Base-by-base conservation (phyloP, 169 alveolate genomes). In the Cryptosporidium sp. region DNA sequence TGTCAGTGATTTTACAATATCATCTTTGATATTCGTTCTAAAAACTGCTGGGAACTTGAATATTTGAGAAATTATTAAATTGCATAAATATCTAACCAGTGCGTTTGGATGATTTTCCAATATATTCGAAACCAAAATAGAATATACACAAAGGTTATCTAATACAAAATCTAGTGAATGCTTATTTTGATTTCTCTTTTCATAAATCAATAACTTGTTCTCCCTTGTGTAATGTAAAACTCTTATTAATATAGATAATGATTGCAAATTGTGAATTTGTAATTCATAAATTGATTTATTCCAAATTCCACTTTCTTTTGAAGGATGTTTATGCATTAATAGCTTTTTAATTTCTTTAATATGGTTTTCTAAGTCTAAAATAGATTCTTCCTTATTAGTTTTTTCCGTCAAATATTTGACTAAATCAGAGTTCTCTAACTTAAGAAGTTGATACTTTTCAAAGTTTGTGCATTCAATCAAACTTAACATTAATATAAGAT, bases 1-100 rank as follows among this genome's bases (percentile, higher is more conserved):
- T 23, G 65, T 21, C 43, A 80, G 33, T 21, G 89, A 37, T n/a
- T 39, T 80, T 18, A 80, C 35, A 18, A 80, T 39, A 31, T 14
- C 7, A 41, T 80, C 48, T 65, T 80, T 80, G 14, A 67, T 61
- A 43, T 65, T 65, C 43, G 75, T 80, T 65, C 89, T 80, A 18
- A 80, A 80, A 14, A 80, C 68, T 21, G 69, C 10, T 21, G 89
- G 89, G 39, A 80, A 80, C 37, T 80, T 80, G 50, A 80, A 80
- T 39, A 80, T 65, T 31, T 80, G 89, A 1, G 73, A 62, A 43
- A 80, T 80, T 59, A 80, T 45, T 31, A 80, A 23, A 41, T 39
- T n/a, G 37, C 70, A 80, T 29, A 80, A 10, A 26, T 62, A 48
- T 31, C 89, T 80, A 61, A 62, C 75, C 35, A 80, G 29, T 16